Base-by-base conservation (phyloP, 2,329 filamentous ascomycete species). In the Anthostomella pinea region DNA sequence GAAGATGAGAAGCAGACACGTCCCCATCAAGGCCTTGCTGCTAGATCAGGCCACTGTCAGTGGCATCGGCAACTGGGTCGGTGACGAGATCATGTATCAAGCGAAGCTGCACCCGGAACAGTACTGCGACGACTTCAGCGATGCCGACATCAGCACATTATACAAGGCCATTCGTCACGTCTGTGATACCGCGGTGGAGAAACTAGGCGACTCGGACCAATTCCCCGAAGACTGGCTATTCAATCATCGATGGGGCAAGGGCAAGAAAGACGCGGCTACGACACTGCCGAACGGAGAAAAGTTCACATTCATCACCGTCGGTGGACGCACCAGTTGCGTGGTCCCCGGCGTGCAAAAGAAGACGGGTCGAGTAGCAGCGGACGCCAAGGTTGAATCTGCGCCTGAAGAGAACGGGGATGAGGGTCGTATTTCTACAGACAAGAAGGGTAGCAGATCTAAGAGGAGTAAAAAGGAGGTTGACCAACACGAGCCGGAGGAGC, bases 51-150 rank as follows among this genome's bases (percentile, higher is more conserved):
- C 80, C 13, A 85, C 85, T 58, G 85, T 97, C 43, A 93, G 86
- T 54, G 93, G 93, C 6, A 87, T 98, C 45, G 93, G 93, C 0
- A 97, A 97, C 58, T 98, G 91, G 91, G 91, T 98, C 35, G 89
- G 84, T 1, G 93, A 98, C 57, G 93, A 98, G 61, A 83, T 95
- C 6, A 69, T 98, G 33, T 98, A 90, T 56, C 83, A 97, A 51
- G 85, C 93, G 5, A 81, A 77, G 32, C 75, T 97, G 11, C 91
- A 98, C 50, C 93, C 93, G 0, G 91, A 96, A 60, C 88, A 95
- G 59, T 94, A 94, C 65, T 88, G 84, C 63, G 83, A 96, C 54
- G 85, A 86, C 0, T 85, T 97, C 49, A 72, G 61, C 44, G 79
- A 86, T 20, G 73, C 67, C 1, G 83, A 96, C 59, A 78, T 94